Evolutionary conservation across 2,329 filamentous ascomycete genomes (phyloP), one percentile per base, ranked within the genome.

Genomic region (Apiospora kogelbergensis): DNA sequence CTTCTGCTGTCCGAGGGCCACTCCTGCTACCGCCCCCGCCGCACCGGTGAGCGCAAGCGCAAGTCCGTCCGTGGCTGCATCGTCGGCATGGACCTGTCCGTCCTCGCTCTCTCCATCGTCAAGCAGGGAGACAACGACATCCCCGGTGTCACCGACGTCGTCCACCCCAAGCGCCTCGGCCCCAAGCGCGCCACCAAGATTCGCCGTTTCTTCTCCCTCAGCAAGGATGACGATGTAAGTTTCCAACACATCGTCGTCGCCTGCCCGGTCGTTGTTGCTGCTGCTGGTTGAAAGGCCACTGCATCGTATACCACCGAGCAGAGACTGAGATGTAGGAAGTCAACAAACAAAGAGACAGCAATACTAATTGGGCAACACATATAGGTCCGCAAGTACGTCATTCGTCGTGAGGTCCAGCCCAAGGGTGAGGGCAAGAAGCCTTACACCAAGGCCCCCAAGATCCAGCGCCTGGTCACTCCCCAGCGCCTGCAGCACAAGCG

Each of bases 191-290:
- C 96, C 83, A 97, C 94, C 88, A 99, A 98, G 94, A 98, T 99
- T 88, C 94, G 95, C 86, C 92, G 91, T 84, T 99, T 99, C 93
- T 99, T 98, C 89, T 91, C 94, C 88, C 93, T 99, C 90, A 95
- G 92, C 93, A 98, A 98, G 95, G 95, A 98, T 92, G 96, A 99
- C 90, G 96, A 99, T 93, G 95, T 98, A 93, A 90, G 93, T 94
- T 83, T 81, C 83, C 80, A 76, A 71, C 82, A 85, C 81, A 82
- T 85, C 84, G 85, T 91, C 89, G 89, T 92, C 88, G 87, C 92
- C 91, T 93, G 86, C 88, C 88, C 88, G 79, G 81, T 81, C 78
- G 74, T 83, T 84, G 74, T 83, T 84, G 82, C 82, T 80, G 73
- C 76, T 76, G 76, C 76, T 74, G 77, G 77, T 76, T 78, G 77